phyloP scores from a whole-genome alignment of 305 asterid genomes.

The Fraxinus velutina region DNA sequence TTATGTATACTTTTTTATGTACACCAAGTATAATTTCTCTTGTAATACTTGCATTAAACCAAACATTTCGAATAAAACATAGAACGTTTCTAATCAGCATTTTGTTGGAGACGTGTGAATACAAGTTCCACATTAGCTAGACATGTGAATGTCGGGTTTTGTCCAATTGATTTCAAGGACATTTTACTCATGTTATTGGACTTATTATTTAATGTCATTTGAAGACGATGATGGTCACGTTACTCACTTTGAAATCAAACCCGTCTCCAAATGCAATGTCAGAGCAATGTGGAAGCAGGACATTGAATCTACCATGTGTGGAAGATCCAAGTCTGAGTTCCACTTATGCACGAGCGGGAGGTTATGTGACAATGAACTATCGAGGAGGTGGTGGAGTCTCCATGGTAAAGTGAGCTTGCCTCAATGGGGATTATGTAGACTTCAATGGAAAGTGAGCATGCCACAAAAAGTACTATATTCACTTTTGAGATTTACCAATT shows the following conservation, averaged over 20 bases:
- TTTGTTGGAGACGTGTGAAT: not conserved
- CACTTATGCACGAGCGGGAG: not conserved
- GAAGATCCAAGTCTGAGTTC: not conserved
- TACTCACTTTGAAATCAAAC: not conserved
- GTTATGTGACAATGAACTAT: not conserved
- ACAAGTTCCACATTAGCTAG: not conserved
- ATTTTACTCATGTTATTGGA: not conserved
- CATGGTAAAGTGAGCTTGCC: not conserved
- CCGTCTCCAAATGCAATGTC: not conserved
- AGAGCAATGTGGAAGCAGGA: not conserved
- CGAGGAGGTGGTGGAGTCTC: not conserved
- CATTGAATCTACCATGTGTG: not conserved
- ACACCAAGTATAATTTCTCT: slow-evolving; percentile 23
- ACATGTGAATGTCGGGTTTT: not conserved
- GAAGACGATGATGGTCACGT: not conserved
- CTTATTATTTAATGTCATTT: not conserved
- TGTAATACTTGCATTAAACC: slow-evolving; percentile 65
- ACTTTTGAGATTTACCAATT: not conserved
- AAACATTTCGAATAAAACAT: not conserved
- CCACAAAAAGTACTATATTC: not conserved
- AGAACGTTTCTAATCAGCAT: not conserved
- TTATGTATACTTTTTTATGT: too few species aligned
- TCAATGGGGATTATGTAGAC: not conserved
- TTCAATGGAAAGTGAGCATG: not conserved
- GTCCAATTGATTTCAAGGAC: not conserved